A percentile compares a stretch with the other conserved stretches of the same genome.
phyloP scores from a whole-genome alignment of 148 eudicot species.

The Diospyros kaki region DNA sequence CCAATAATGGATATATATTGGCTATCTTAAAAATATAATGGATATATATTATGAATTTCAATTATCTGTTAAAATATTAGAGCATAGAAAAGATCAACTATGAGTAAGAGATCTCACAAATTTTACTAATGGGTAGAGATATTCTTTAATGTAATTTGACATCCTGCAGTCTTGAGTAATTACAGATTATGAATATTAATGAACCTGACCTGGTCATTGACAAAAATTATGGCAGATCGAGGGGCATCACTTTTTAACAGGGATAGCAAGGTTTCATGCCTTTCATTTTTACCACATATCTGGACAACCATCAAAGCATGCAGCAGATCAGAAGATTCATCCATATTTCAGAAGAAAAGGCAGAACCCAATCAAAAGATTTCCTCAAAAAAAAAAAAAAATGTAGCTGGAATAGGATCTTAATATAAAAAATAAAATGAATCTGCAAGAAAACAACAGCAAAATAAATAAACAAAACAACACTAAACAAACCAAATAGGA shows the following conservation, averaged over 20 bases:
- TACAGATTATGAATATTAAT: neutral
- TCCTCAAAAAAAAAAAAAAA: neutral
- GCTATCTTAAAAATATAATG: neutral
- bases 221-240: constrained; percentile 86
- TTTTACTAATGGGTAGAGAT: no score
- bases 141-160: neutral
- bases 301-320: constrained; percentile 23
- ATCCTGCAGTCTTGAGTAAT: neutral
- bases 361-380: neutral
- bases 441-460: neutral
- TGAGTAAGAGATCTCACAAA: neutral
- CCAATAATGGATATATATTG: neutral
- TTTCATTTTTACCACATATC: constrained; percentile 60
- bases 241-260: constrained; percentile 68
- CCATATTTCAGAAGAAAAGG: neutral
- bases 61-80: neutral
- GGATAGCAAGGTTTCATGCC: constrained; percentile 49
- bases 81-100: neutral
- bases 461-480: neutral
- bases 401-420: no score
- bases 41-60: neutral
- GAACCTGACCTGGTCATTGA: constrained; percentile 71
- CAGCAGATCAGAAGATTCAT: neutral
- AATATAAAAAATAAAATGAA: neutral
- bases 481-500: neutral